These are phyloP conservation scores for Trebouxia sp. DNA, from an alignment of 139 green algal genomes.

Conservation along the genomic window DNA sequence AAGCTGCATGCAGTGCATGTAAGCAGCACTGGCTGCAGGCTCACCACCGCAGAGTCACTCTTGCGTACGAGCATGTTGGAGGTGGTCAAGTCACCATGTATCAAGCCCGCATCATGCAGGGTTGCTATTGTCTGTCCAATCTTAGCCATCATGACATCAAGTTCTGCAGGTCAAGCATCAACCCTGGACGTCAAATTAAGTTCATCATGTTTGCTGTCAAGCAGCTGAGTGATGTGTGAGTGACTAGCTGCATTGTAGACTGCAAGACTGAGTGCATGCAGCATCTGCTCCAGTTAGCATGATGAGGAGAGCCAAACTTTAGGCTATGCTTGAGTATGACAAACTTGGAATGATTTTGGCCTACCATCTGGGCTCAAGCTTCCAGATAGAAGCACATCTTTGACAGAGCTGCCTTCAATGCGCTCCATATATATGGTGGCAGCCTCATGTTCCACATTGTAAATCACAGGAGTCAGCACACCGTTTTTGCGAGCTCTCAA, in stretches of 20 bases:
- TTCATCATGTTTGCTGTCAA: too few species aligned
- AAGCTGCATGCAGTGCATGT: background rate
- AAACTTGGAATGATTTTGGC: too few species aligned
- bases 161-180: slow-evolving; percentile 30
- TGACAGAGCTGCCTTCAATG: slow-evolving; percentile 66
- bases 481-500: slow-evolving; percentile 72
- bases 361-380: background rate
- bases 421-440: slow-evolving; percentile 71
- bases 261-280: too few species aligned
- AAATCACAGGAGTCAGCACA: slow-evolving; percentile 68
- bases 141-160: slow-evolving; percentile 45
- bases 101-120: slow-evolving; percentile 87
- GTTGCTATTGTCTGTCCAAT: slow-evolving; percentile 73
- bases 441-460: slow-evolving; percentile 61
- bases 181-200: too few species aligned
- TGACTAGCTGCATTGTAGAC: too few species aligned
- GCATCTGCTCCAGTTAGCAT: too few species aligned
- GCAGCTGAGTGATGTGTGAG: too few species aligned
- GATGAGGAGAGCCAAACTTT: background rate
- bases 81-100: slow-evolving; percentile 93
- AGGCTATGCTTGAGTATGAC: too few species aligned
- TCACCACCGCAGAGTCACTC: slow-evolving; percentile 43
- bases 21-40: background rate
- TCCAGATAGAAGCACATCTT: slow-evolving; percentile 48
- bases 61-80: slow-evolving; percentile 82